Conservation (phyloP, 2,329 filamentous ascomycete genomes). For the Lecanoromycetidae sp. region DNA sequence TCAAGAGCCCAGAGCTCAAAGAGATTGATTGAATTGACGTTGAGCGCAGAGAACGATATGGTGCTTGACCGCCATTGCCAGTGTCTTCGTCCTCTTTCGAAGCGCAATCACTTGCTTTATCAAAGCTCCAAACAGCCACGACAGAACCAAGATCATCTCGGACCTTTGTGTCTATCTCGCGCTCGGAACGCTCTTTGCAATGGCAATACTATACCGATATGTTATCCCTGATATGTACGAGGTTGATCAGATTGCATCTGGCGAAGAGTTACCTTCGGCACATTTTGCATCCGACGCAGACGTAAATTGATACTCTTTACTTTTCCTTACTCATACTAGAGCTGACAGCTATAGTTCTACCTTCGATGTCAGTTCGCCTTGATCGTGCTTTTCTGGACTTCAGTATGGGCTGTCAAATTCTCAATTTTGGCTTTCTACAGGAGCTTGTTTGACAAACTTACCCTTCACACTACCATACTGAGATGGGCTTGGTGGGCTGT, state of each 20-base stretch:
- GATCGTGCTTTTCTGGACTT: slow-evolving; percentile 14
- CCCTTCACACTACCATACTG: no score
- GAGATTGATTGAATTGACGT: neutral
- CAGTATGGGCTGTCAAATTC: slow-evolving; percentile 14
- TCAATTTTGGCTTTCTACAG: slow-evolving; percentile 13
- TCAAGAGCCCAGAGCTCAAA: neutral
- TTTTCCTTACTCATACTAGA: no score
- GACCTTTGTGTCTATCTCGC: slow-evolving; percentile 9
- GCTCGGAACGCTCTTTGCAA: slow-evolving; percentile 4
- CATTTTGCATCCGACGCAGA: neutral
- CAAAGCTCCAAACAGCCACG: neutral
- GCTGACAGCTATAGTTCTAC: no score
- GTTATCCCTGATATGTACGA: slow-evolving; percentile 9
- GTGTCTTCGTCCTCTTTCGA: slow-evolving; percentile 5
- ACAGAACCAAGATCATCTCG: neutral
- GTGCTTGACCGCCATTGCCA: slow-evolving; percentile 8
- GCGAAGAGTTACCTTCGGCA: neutral
- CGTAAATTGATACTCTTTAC: no score
- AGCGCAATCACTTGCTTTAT: slow-evolving; percentile 4
- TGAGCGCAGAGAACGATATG: slow-evolving; percentile 9
- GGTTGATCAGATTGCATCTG: neutral
- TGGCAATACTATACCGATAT: slow-evolving; percentile 10
- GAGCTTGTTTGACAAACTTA: slow-evolving; percentile 5
- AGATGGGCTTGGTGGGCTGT: slow-evolving; percentile 5
- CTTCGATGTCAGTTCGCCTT: slow-evolving; percentile 13